Evolutionary conservation across 208 protist genomes (phyloP), one percentile per base, ranked within the genome.

Genomic region (Wallacemonas collosoma): DNA sequence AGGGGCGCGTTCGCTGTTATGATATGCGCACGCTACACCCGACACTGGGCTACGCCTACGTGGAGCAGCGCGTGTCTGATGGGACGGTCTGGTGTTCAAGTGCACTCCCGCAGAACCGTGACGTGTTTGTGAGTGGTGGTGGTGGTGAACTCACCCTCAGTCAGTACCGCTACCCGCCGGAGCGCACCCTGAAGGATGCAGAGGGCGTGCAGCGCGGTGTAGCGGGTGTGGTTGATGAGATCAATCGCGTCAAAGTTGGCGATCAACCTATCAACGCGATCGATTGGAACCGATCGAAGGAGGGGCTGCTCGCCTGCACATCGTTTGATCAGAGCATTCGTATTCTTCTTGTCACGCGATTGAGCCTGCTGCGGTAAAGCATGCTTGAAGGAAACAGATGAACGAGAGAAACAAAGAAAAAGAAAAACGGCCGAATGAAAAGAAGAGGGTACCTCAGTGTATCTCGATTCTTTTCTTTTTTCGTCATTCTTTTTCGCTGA

Each of bases 51-150:
- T 97, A 97, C 82, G 87, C 90, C 9, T 94, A 87, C 65, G 84
- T 97, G 63, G 87, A 93, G 77, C 87, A 95, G 77, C 90, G 89
- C 5, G 87, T 95, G 50, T 80, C 79, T 5, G 82, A 83, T 15
- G 91, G 90, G 36, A 95, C 96, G 14, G 81, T 98, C 3, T 98
- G 96, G 96, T 82, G 82, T 73, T 82, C 81, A 17, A 72, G 81
- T 11, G 86, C 94, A 36, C 79, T 98, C 12, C 96, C 96, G 39
- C 94, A 98, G 80, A 97, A 98, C 71, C 81, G 95, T 12, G 95
- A 98, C 40, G 75, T 98, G 38, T 98, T 97, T 69, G 77, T 97
- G 60, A 87, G 77, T 58, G 87, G 91, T 51, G 95, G 95, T 38
- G 93, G 87, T 5, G 94, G 96, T n/a, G 87, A 90, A 62, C 65